These are phyloP conservation scores for Aspergillus fischeri DNA, from an alignment of 2,329 filamentous ascomycete species.

Conservation along the genomic window DNA sequence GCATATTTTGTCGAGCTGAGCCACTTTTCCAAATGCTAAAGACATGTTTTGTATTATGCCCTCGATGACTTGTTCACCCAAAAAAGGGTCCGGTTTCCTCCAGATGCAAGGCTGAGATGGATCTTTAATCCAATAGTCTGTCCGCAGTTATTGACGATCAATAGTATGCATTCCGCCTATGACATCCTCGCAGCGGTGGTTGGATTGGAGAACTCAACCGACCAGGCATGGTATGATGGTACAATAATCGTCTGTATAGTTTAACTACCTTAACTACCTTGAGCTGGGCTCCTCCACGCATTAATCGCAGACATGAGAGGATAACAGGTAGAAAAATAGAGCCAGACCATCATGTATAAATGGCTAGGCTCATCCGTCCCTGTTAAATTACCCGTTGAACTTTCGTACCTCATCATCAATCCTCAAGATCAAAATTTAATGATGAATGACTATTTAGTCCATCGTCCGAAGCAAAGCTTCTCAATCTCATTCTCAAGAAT, in stretches of 20 bases:
- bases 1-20: background rate
- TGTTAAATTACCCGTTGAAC: background rate
- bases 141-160: background rate
- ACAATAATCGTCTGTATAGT: background rate
- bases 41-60: background rate
- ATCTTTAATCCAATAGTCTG: background rate
- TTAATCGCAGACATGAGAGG: background rate
- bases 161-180: background rate
- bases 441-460: background rate
- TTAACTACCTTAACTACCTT: background rate
- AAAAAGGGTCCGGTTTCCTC: background rate
- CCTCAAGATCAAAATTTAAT: background rate
- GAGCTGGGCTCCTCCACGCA: background rate
- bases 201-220: background rate
- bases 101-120: background rate
- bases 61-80: background rate
- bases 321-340: background rate
- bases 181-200: background rate
- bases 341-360: no score
- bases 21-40: background rate
- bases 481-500: background rate
- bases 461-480: no score
- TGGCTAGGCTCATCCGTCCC: background rate
- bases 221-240: background rate
- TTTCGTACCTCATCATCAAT: background rate